phyloP scores from a whole-genome alignment of 805 yeast species.

The Nakazawaea wickerhamii region DNA sequence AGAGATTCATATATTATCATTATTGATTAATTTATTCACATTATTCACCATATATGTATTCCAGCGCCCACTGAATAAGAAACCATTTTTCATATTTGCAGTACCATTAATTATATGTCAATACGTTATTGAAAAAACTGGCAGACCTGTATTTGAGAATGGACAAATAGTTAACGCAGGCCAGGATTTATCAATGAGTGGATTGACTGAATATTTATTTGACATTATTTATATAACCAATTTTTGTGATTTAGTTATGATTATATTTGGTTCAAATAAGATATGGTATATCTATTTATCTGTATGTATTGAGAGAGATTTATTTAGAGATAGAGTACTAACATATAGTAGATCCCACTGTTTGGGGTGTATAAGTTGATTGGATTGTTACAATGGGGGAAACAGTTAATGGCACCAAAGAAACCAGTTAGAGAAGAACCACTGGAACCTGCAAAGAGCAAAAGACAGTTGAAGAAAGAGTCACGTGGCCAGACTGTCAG shows the following conservation, averaged over 20 bases:
- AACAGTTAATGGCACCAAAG: conserved; percentile 20
- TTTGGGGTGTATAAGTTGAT: conserved; percentile 44
- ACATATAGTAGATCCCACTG: conserved; percentile 35
- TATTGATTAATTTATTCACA: conserved; percentile 32
- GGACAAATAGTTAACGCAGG: conserved; percentile 51
- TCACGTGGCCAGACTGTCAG: conserved; percentile 23
- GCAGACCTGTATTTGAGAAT: conserved; percentile 49
- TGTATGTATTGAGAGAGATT: too few species aligned
- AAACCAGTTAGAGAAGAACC: conserved; percentile 7
- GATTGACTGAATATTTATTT: conserved; percentile 68
- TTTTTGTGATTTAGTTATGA: conserved; percentile 48
- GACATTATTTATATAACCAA: conserved; percentile 66
- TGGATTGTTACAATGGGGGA: conserved; percentile 28
- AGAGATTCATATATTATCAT: conserved; percentile 30
- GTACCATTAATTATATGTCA: conserved; percentile 40
- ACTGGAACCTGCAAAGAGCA: conserved; percentile 21
- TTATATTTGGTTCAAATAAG: conserved; percentile 48
- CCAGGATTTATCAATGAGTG: conserved; percentile 53
- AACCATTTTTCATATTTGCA: conserved; percentile 37
- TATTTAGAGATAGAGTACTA: background rate
- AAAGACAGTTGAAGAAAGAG: conserved; percentile 37
- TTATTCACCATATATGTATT: conserved; percentile 33
- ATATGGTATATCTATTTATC: too few species aligned
- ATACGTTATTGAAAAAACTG: conserved; percentile 50
- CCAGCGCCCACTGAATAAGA: conserved; percentile 40